phyloP scores from a whole-genome alignment of 768 basidiomycete species.

The Suillus subalutaceus region DNA sequence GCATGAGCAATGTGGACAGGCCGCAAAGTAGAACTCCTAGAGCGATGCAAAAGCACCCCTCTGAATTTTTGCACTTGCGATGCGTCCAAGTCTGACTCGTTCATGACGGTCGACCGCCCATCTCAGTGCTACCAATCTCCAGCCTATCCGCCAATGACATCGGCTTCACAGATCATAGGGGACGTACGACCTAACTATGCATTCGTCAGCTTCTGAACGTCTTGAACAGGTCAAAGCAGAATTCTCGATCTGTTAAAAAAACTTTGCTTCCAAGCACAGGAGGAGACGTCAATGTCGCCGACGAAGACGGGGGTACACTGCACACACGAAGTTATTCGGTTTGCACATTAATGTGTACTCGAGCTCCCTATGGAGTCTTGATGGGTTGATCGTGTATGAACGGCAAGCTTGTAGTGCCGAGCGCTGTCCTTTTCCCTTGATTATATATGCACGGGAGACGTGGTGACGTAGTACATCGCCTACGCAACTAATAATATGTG shows the following conservation, averaged over 20 bases:
- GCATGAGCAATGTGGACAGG: not conserved
- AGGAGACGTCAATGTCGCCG: slow-evolving; percentile 84
- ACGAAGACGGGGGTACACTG: slow-evolving; percentile 89
- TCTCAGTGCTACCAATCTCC: not conserved
- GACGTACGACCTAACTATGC: not conserved
- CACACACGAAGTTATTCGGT: not conserved
- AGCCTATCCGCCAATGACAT: not conserved
- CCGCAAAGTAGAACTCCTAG: not conserved
- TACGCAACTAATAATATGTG: not conserved
- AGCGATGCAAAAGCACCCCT: not conserved
- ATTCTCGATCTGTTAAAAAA: not conserved
- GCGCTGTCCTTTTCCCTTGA: not conserved
- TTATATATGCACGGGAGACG: slow-evolving; percentile 1
- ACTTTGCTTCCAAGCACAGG: slow-evolving; percentile 24
- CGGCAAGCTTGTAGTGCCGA: not conserved
- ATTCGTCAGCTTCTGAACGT: not conserved
- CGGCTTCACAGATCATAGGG: not conserved
- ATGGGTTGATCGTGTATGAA: not conserved
- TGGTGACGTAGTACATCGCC: not conserved
- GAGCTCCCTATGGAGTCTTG: not conserved
- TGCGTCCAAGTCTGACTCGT: not conserved
- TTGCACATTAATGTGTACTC: not conserved
- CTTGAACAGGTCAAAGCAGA: not conserved
- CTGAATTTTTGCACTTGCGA: not conserved
- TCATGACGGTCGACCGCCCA: not conserved